Conservation (phyloP, 495 filamentous ascomycete genomes). For the Aspergillus sparsus region DNA sequence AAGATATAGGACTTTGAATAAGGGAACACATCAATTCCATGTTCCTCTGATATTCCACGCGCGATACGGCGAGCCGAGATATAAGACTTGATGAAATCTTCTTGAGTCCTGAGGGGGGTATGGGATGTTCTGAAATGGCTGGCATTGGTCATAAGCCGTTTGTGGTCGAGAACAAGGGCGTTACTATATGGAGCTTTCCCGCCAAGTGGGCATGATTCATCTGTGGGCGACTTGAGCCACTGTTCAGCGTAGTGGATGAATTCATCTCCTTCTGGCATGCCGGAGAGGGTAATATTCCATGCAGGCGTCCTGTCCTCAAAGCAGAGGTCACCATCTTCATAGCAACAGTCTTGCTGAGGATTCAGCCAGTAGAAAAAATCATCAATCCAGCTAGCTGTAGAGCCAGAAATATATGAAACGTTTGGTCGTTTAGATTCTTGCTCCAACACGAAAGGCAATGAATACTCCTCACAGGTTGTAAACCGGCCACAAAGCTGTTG, state of each 20-base stretch:
- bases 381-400: constrained; percentile 93
- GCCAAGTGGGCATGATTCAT: constrained; percentile 79
- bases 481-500: constrained; percentile 89
- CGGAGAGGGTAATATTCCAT: constrained; percentile 84
- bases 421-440: constrained; percentile 87
- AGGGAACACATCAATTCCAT: constrained; percentile 80
- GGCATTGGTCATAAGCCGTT: constrained; percentile 64
- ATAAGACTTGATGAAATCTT: constrained; percentile 93
- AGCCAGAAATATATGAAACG: constrained; percentile 89
- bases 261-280: constrained; percentile 90
- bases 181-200: constrained; percentile 85
- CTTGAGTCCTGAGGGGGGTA: constrained; percentile 78
- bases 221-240: constrained; percentile 80
- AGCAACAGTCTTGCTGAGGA: constrained; percentile 82
- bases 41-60: constrained; percentile 62
- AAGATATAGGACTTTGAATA: constrained; percentile 98
- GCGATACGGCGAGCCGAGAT: constrained; percentile 89
- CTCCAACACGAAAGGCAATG: constrained; percentile 84
- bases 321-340: constrained; percentile 65
- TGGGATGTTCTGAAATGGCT: constrained; percentile 92
- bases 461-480: constrained; percentile 79
- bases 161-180: constrained; percentile 75
- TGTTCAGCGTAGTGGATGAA: constrained; percentile 81
- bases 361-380: constrained; percentile 97
- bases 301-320: constrained; percentile 71